Evolutionary conservation across 164 flowering plant genomes (phyloP), one percentile per base, ranked within the genome.

Genomic region (Aristolochia contorta): DNA sequence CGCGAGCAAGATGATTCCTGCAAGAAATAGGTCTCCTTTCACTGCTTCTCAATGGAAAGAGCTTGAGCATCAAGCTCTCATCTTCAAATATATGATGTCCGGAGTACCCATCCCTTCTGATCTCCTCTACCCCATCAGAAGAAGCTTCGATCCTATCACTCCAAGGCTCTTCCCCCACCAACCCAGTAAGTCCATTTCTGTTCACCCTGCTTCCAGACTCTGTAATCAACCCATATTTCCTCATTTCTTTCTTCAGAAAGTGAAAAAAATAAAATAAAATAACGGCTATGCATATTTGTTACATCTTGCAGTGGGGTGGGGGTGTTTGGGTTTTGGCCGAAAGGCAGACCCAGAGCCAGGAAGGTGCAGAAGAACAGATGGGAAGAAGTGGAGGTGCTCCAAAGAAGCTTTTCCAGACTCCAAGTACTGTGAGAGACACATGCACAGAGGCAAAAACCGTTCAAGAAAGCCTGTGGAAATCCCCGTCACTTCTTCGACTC

Each of bases 381-480:
- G 58, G 30, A 62, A 62, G 50, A 62, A 62, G 33, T 62, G 65
- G 58, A 20, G 65, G 13, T 62, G 65, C 58, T 62, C 65, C 12
- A 62, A 54, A 41, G 63, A 60, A 10, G 65, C 58, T 6, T 54
- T 18, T 20, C 65, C 58, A 12, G 65, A 62, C 58, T 54, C 58
- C 32, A 92, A 87, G 61, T 92, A 89, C 65, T 92, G 98, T 58
- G 98, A 92, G 74, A 79, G 96, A 70, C 98, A 92, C 77, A 82
- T 89, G 71, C 87, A 89, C 76, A 77, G 96, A 43, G 93, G 92
- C 74, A 91, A 94, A 70, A 91, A 91, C 71, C 94, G 97, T 91
- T 91, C 97, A 88, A 91, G 97, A 92, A 92, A 89, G 98, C 95
- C 86, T 89, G 98, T 92, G 96, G 98, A 89, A 92, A 79, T 58